These are phyloP conservation scores for Penicillium longicatenatum DNA, from an alignment of 495 filamentous ascomycete species.

Conservation along the genomic window DNA sequence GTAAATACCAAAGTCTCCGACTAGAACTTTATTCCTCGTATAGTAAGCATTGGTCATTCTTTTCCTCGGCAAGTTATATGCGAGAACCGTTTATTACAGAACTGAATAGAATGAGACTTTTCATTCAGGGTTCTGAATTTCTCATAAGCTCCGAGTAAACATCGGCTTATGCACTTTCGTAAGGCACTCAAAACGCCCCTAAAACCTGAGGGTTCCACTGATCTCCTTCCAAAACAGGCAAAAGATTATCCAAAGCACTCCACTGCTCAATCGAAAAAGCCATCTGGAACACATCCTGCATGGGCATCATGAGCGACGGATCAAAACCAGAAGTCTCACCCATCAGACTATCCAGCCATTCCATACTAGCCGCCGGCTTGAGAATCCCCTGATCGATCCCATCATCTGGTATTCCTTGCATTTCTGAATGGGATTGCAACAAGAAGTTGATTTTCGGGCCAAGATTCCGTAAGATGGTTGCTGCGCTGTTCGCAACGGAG, in stretches of 20 bases:
- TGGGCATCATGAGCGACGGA: not conserved
- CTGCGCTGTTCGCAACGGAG: constrained; percentile 44
- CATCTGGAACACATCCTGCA: constrained; percentile 12
- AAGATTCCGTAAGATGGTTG: constrained; percentile 14
- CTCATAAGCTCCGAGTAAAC: not conserved
- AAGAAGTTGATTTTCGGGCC: constrained; percentile 2
- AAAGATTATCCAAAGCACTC: not conserved
- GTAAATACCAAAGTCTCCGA: no score
- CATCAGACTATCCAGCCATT: constrained; percentile 10
- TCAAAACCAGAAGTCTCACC: not conserved
- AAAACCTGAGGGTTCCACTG: not conserved
- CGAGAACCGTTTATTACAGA: not conserved
- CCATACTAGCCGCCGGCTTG: not conserved
- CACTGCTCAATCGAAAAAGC: constrained; percentile 8
- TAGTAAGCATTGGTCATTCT: not conserved
- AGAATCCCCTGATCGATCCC: not conserved
- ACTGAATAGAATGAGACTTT: not conserved
- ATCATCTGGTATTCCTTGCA: not conserved
- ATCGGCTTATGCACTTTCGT: not conserved
- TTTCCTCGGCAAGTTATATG: not conserved
- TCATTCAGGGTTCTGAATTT: not conserved
- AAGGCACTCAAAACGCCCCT: not conserved
- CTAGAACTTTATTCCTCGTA: not conserved
- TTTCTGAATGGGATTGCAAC: constrained; percentile 3
- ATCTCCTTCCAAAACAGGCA: constrained; percentile 3